Evolutionary conservation across 371 early-diverging fungal species (phyloP).

Genomic region (Apophysomyces elegans): DNA sequence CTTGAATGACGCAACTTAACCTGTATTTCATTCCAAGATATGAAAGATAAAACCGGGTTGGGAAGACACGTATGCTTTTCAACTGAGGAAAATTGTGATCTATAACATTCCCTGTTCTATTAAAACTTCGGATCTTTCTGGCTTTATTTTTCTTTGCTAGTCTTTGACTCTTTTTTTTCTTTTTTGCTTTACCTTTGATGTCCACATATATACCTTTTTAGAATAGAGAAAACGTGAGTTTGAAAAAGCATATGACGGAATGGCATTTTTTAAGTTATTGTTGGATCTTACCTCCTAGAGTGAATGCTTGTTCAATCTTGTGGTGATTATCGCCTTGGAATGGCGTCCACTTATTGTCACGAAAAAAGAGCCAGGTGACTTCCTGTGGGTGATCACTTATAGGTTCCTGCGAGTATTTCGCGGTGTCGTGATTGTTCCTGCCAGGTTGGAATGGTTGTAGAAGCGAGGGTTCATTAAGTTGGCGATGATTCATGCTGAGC

Average conservation of each 20-base stretch:
- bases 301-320: slow-evolving; percentile 56
- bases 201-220: slow-evolving; percentile 53
- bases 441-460: neutral
- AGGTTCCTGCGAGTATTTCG: slow-evolving; percentile 8
- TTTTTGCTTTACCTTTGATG: slow-evolving; percentile 36
- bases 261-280: too few species aligned
- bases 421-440: neutral
- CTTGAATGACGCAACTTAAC: slow-evolving; percentile 54
- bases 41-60: slow-evolving; percentile 53
- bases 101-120: slow-evolving; percentile 13
- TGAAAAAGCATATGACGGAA: too few species aligned
- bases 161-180: neutral
- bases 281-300: slow-evolving; percentile 48
- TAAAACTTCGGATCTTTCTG: neutral
- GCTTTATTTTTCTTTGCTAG: neutral
- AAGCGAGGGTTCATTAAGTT: neutral
- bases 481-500: slow-evolving; percentile 1
- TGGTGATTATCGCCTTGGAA: slow-evolving; percentile 52
- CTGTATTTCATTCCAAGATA: slow-evolving; percentile 59
- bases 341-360: slow-evolving; percentile 54
- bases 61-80: slow-evolving; percentile 56
- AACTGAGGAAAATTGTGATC: slow-evolving; percentile 52
- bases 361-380: slow-evolving; percentile 56
- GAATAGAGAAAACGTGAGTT: too few species aligned
- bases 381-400: slow-evolving; percentile 44